These are phyloP conservation scores for Cystobasidiaceae sp. DNA, from an alignment of 1,284 basidiomycete genomes.

Conservation along the genomic window DNA sequence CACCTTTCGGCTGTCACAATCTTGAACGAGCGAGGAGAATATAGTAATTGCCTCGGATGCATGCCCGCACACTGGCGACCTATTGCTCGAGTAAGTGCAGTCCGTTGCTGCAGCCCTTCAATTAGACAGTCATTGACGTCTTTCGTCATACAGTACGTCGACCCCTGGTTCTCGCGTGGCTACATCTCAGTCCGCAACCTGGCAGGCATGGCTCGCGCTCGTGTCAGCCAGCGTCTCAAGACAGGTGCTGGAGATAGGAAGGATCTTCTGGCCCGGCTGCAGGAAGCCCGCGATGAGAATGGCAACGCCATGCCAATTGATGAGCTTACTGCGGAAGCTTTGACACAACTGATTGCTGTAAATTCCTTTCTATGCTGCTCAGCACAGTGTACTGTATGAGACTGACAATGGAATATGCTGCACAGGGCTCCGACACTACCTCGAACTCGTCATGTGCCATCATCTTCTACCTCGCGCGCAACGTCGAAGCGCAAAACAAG, in stretches of 20 bases:
- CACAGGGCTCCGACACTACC: constrained; percentile 61
- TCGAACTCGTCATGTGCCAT: constrained; percentile 83
- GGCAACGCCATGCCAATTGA: constrained; percentile 70
- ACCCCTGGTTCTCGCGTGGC: constrained; percentile 71
- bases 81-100: constrained; percentile 49
- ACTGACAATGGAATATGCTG: constrained; percentile 1
- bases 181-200: constrained; percentile 64
- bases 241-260: constrained; percentile 57
- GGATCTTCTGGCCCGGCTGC: constrained; percentile 74
- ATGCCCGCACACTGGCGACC: constrained; percentile 69
- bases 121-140: too few relatives aligned
- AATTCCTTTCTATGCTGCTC: constrained; percentile 42
- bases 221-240: constrained; percentile 67
- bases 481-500: constrained; percentile 62
- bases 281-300: constrained; percentile 67
- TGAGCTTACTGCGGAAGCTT: constrained; percentile 79
- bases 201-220: constrained; percentile 73
- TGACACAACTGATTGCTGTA: constrained; percentile 76
- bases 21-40: constrained; percentile 84
- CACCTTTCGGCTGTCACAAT: constrained; percentile 77
- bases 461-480: constrained; percentile 68
- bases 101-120: constrained; percentile 49
- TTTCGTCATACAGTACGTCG: constrained; percentile 33
- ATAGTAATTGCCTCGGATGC: constrained; percentile 73
- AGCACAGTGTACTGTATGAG: neutral